Evolutionary conservation across 345 rosid genomes (phyloP), one percentile per base, ranked within the genome.

Genomic region (Salix brachista): DNA sequence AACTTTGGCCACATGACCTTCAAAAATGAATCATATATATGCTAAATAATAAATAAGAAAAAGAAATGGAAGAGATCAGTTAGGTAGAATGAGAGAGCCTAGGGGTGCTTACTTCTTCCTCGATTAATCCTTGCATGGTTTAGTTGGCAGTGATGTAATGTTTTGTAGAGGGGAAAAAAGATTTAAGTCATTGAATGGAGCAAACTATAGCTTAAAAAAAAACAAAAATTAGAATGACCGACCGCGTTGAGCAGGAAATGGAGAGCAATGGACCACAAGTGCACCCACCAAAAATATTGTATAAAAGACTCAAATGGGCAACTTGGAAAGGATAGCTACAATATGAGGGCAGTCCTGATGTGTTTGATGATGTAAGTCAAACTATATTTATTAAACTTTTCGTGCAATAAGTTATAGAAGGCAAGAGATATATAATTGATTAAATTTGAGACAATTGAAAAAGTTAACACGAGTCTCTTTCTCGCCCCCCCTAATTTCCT

Each of bases 291-390:
- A 7, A 66, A 66, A 30, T 18, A 19, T 2, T 30, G 11, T 30
- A 19, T 28, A 66, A 30, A 66, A 16, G 2, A 66, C 11, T 66
- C 69, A 66, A 66, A 8, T 30, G 36, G 42, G 46, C 69, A 66
- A 66, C 44, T 66, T 66, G 69, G 69, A 32, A 32, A 66, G 37
- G 69, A 66, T 66, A n/a, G 21, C 6, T 4, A 66, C 69, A 58
- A 58, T 52, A 66, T 66, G 16, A 32, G 23, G 42, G 46, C 4
- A 66, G 5, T 9, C 19, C 6, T 66, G 69, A 66, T 66, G n/a
- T 34, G 46, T 19, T 13, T 66, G 69, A 30, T 66, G 69, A 66
- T 66, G 69, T 21, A 66, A 66, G 69, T 66, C 69, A 66, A 66
- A 66, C 69, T 18, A 66, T 66, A 36, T 18, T 36, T 66, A 34